Percentiles rank a stretch among this genome's conserved stretches.
Evolutionary conservation across 108 stramenopile genomes (phyloP).

Genomic region (Cyclostephanos tholiformis): DNA sequence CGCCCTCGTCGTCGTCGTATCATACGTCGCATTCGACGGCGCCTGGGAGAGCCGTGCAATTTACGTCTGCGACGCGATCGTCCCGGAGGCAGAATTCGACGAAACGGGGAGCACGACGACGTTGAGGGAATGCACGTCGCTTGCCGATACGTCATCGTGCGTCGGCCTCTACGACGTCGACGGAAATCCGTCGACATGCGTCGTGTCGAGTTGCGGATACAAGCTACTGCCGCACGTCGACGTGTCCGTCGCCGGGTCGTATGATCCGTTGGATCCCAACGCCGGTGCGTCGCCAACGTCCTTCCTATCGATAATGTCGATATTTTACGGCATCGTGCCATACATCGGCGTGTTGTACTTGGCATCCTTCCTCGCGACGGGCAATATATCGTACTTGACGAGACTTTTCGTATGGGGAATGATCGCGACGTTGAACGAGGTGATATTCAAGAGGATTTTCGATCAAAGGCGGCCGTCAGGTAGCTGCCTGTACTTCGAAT

Average conservation of each 20-base stretch:
- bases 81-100: too few relatives aligned
- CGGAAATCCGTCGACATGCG: background rate
- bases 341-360: background rate
- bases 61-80: constrained; percentile 45
- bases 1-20: constrained; percentile 2
- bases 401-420: too few relatives aligned
- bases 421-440: background rate
- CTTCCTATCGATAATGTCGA: background rate
- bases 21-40: constrained; percentile 6
- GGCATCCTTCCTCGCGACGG: background rate
- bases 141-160: background rate
- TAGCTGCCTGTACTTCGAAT: background rate
- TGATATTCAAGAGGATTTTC: background rate
- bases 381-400: too few relatives aligned
- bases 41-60: constrained; percentile 3
- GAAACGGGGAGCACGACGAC: too few relatives aligned
- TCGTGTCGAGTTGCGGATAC: background rate
- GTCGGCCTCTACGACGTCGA: too few relatives aligned
- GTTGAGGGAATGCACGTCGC: background rate
- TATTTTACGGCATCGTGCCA: background rate
- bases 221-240: background rate
- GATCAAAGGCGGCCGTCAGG: background rate
- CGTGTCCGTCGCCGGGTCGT: background rate
- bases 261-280: background rate
- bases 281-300: background rate